Evolutionary conservation across 441 rosid species (phyloP).

Genomic region (Lepidium campestre): DNA sequence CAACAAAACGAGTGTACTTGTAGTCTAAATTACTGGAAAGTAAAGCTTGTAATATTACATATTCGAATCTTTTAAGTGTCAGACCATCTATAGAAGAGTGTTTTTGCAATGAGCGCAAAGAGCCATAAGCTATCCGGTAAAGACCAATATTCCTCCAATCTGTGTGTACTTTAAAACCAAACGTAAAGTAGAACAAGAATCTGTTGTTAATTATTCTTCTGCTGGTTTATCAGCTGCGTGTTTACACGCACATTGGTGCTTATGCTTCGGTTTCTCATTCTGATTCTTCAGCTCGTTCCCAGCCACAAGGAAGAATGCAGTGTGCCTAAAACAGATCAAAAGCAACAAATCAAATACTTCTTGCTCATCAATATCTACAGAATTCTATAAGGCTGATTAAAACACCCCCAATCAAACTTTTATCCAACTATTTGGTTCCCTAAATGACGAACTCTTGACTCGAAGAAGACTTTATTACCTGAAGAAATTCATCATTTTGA

Average conservation of each 20-base stretch:
- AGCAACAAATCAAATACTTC: background rate
- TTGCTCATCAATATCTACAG: background rate
- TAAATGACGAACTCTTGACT: background rate
- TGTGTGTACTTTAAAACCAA: background rate
- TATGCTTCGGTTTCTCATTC: conserved; percentile 11
- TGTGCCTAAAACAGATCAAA: conserved; percentile 45
- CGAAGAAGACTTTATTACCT: conserved; percentile 36
- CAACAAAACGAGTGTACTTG: background rate
- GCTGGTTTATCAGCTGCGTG: conserved; percentile 38
- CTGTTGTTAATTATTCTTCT: conserved; percentile 28
- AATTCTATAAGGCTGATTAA: background rate
- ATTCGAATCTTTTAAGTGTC: background rate
- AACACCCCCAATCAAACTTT: background rate
- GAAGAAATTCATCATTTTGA: conserved; percentile 85
- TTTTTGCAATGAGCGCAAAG: background rate
- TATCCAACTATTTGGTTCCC: background rate
- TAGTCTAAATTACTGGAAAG: background rate
- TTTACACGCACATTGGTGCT: conserved; percentile 44
- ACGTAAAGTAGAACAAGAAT: background rate
- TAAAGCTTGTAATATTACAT: background rate
- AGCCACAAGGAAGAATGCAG: conserved; percentile 94
- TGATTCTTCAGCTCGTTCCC: conserved; percentile 79
- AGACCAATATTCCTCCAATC: background rate
- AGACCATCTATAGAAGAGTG: background rate
- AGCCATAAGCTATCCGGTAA: background rate